Percentiles rank a stretch among this genome's conserved stretches.
Evolutionary conservation across 495 filamentous ascomycete genomes (phyloP).

Genomic region (Podospora fimiseda): DNA sequence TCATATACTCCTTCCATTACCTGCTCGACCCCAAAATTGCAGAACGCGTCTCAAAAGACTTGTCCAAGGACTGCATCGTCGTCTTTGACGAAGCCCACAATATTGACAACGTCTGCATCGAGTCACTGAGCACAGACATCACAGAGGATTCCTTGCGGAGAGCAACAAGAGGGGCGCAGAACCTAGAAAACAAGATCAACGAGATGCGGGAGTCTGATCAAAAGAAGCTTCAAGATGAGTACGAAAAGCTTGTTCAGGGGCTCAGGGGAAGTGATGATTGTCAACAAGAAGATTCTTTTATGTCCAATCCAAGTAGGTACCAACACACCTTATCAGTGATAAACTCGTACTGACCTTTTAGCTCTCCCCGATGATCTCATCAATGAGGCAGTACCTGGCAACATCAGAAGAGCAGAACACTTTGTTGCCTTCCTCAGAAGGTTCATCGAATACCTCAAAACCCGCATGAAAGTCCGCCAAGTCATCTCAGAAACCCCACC

Average conservation of each 20-base stretch:
- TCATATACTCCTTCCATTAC: constrained; percentile 99
- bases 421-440: constrained; percentile 92
- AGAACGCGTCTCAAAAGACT: constrained; percentile 89
- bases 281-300: constrained; percentile 89
- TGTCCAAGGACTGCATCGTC: constrained; percentile 97
- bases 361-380: constrained; percentile 74
- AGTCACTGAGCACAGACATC: constrained; percentile 92
- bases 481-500: constrained; percentile 95
- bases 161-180: constrained; percentile 81
- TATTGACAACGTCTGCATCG: constrained; percentile 99
- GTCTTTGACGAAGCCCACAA: constrained; percentile 99
- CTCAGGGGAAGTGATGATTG: constrained; percentile 81
- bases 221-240: constrained; percentile 89
- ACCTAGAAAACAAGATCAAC: constrained; percentile 79
- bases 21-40: constrained; percentile 97
- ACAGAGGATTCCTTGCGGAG: constrained; percentile 88
- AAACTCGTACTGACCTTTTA: constrained; percentile 8
- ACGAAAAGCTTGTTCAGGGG: constrained; percentile 91
- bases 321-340: background rate
- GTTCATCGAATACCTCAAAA: constrained; percentile 98
- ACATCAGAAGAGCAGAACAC: constrained; percentile 93
- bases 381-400: constrained; percentile 93
- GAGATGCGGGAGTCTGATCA: constrained; percentile 92
- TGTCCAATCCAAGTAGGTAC: constrained; percentile 71
- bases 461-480: constrained; percentile 94